Evolutionary conservation across 73 alveolate species (phyloP), one percentile per base, ranked within the genome.

Genomic region (Diophrys sp.): DNA sequence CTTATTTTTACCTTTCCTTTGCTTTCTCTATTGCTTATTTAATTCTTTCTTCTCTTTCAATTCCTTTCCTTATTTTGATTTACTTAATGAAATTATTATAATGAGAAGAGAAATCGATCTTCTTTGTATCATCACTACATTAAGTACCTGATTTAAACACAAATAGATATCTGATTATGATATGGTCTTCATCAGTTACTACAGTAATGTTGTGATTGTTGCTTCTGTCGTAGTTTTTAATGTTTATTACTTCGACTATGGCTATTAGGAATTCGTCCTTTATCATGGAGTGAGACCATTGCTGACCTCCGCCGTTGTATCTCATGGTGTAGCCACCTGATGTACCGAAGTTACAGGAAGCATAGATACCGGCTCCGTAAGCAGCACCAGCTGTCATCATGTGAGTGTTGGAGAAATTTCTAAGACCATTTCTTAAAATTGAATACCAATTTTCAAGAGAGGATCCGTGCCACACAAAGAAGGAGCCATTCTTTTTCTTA

Each of bases 381-480:
- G 93, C 93, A 11, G 96, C 93, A 2, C 96, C 96, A 14, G 96
- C 92, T 24, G 96, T 89, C 96, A 89, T 89, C 79, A 89, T 44
- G 8, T 57, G 29, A 2, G 96, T 74, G 56, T 89, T 89, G 44
- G 89, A 70, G 5, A 89, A 80, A 70, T 84, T 80, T 73, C 96
- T 73, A 23, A 87, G 74, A 5, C 96, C 96, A 71, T 89, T 89
- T 54, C 96, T 73, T 0, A 85, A 67, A 30, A 89, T 89, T 32
- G 87, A 68, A 70, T 89, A 89, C 96, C 96, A 89, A 55, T 89
- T 89, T 71, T 89, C 96, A 1, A 72, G 69, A 0, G 93, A 78
- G 31, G 85, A 56, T 14, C 96, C 96, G 32, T 89, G 96, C 73
- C 71, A 89, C 85, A 88, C 81, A 54, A 85, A 89, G 2, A 89